Percentiles rank a stretch among this genome's conserved stretches.
phyloP scores from a whole-genome alignment of 768 basidiomycete species.

The Hypholoma fasciculare region DNA sequence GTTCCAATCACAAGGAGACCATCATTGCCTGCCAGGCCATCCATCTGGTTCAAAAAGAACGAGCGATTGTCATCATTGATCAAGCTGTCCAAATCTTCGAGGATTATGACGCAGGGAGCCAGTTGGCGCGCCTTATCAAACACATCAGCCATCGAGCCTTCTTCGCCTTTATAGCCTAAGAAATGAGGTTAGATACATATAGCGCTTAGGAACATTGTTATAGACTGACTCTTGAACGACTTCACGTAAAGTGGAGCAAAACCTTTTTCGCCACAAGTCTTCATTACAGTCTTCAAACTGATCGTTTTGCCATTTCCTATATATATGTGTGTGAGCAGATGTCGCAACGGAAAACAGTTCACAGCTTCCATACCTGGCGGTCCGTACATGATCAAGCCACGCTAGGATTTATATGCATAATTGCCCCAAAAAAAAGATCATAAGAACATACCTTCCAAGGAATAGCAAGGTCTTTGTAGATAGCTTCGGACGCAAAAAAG shows the following conservation, averaged over 20 bases:
- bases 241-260: slow-evolving; percentile 80
- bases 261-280: slow-evolving; percentile 59
- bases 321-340: background rate
- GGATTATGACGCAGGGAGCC: slow-evolving; percentile 64
- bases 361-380: slow-evolving; percentile 55
- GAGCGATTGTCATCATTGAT: slow-evolving; percentile 79
- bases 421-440: background rate
- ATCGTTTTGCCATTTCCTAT: slow-evolving; percentile 85
- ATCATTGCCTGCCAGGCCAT: slow-evolving; percentile 78
- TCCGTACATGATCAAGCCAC: slow-evolving; percentile 81
- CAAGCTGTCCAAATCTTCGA: slow-evolving; percentile 69
- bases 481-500: slow-evolving; percentile 73
- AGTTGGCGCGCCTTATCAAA: slow-evolving; percentile 74
- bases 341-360: background rate
- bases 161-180: slow-evolving; percentile 62
- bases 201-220: background rate
- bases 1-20: slow-evolving; percentile 77
- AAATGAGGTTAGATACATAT: background rate
- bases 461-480: slow-evolving; percentile 74
- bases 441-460: slow-evolving; percentile 71
- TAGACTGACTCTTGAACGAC: slow-evolving; percentile 63
- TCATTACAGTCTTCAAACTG: slow-evolving; percentile 82
- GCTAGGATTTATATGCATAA: slow-evolving; percentile 35
- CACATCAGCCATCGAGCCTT: slow-evolving; percentile 62
- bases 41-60: slow-evolving; percentile 87